Base-by-base conservation (phyloP, 805 yeast species). In the Ogataea degrootiae region DNA sequence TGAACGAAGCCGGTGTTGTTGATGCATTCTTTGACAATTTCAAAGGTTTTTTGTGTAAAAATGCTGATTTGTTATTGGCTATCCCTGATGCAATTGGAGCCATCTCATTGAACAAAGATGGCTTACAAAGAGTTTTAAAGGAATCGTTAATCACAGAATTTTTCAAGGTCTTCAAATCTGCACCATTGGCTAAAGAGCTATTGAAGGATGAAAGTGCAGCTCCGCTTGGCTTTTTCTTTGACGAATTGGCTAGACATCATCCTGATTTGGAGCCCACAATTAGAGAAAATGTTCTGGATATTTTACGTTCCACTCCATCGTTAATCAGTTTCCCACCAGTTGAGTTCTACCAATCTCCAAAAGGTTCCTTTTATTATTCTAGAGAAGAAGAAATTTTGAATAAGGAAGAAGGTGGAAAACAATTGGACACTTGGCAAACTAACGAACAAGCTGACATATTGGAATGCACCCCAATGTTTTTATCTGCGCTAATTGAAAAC, bases 11-110 rank as follows among this genome's bases (percentile, higher is more conserved):
- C 0, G 78, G 80, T 0, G 79, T 87, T 1, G 79, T 91, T 35
- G 85, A 84, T 41, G 69, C 79, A 2, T 73, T 90, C 35, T 63
- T 90, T 43, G 74, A 75, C 11, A 74, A 82, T 42, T 83, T 85
- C 58, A 74, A 73, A 14, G 58, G 61, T 0, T 74, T 85, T 21
- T 69, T 88, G 48, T 70, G 79, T 12, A 83, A 83, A 5, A 56
- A 83, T 21, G 71, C 78, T 8, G 83, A 80, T 14, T 66, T 88
- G 29, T 59, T 87, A 8, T 58, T 79, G 29, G 74, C 86, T 5
- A 67, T 89, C 11, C 85, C 91, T 0, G 90, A 86, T 54, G 78
- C 84, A 1, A 72, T 91, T 39, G 94, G 94, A 14, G 96, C 98
- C 0, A 71, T 91, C 33, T 82, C 92, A 37, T 74, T 91, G 58